phyloP scores from a whole-genome alignment of 768 basidiomycete genomes.

The Lyophyllum atratum region DNA sequence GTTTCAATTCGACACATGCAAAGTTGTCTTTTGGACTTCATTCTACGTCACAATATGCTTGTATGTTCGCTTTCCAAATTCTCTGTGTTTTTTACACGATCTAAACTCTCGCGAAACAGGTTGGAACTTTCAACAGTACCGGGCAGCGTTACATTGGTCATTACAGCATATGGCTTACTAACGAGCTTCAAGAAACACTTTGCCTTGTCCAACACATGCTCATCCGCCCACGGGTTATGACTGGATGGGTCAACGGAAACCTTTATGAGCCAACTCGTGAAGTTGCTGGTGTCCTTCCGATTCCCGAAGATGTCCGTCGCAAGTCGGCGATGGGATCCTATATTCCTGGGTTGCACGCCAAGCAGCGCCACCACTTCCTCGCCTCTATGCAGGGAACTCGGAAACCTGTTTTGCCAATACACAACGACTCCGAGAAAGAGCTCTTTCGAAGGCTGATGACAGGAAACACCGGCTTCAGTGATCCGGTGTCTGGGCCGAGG shows the following conservation, averaged over 20 bases:
- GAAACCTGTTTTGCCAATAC: neutral
- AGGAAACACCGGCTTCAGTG: neutral
- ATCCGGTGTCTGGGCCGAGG: no score
- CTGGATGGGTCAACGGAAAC: slow-evolving; percentile 11
- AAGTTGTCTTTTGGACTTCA: slow-evolving; percentile 24
- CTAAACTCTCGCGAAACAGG: slow-evolving; percentile 4
- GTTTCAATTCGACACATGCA: slow-evolving; percentile 23
- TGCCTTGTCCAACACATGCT: neutral
- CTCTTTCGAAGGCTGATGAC: neutral
- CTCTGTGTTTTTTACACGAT: no score
- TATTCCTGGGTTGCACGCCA: neutral
- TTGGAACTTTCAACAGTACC: slow-evolving; percentile 23
- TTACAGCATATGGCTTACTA: slow-evolving; percentile 20
- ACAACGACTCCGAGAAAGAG: neutral
- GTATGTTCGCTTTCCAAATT: neutral
- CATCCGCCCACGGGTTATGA: neutral
- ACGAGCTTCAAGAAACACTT: slow-evolving; percentile 10
- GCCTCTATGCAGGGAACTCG: slow-evolving; percentile 1
- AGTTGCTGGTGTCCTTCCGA: slow-evolving; percentile 6
- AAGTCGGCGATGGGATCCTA: neutral
- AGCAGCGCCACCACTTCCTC: neutral
- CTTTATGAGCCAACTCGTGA: neutral
- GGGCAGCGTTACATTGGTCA: slow-evolving; percentile 20
- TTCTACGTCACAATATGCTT: slow-evolving; percentile 23
- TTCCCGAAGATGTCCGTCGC: neutral